Evolutionary conservation across 805 yeast species (phyloP).

Genomic region (Starmerella lactis-condensi): DNA sequence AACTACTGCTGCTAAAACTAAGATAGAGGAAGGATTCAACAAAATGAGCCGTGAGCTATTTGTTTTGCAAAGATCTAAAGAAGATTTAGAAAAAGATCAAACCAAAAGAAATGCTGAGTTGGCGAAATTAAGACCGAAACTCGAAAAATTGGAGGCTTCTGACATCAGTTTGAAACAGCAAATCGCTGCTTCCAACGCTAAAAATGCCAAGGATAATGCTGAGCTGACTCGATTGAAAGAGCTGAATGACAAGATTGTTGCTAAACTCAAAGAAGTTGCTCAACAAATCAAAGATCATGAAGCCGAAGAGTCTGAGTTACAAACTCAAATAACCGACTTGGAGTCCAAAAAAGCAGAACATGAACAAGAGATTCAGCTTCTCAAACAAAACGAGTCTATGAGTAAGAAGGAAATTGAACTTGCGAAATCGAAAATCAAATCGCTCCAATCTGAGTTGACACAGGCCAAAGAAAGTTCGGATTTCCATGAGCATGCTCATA

Average conservation of each 20-base stretch:
- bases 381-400: slow-evolving; percentile 6
- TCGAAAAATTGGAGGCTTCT: slow-evolving; percentile 7
- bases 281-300: slow-evolving; percentile 11
- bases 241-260: slow-evolving; percentile 28
- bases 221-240: slow-evolving; percentile 18
- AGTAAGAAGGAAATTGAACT: slow-evolving; percentile 7
- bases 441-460: slow-evolving; percentile 1
- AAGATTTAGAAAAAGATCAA: slow-evolving; percentile 15
- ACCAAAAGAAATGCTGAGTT: slow-evolving; percentile 3
- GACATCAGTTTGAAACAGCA: slow-evolving; percentile 15
- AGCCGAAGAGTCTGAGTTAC: slow-evolving; percentile 13
- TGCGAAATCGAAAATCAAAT: background rate
- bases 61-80: slow-evolving; percentile 41
- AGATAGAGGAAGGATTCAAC: slow-evolving; percentile 72
- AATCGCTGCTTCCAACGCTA: slow-evolving; percentile 17
- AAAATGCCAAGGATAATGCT: slow-evolving; percentile 17
- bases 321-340: slow-evolving; percentile 6
- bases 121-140: slow-evolving; percentile 17
- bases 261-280: slow-evolving; percentile 24
- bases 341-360: slow-evolving; percentile 1
- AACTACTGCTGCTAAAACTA: slow-evolving; percentile 31
- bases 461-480: background rate
- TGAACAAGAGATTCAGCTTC: slow-evolving; percentile 4
- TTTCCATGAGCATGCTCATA: background rate
- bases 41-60: slow-evolving; percentile 76